These are phyloP conservation scores for Diaporthe batatas DNA, from an alignment of 2,329 filamentous ascomycete genomes.

Conservation along the genomic window DNA sequence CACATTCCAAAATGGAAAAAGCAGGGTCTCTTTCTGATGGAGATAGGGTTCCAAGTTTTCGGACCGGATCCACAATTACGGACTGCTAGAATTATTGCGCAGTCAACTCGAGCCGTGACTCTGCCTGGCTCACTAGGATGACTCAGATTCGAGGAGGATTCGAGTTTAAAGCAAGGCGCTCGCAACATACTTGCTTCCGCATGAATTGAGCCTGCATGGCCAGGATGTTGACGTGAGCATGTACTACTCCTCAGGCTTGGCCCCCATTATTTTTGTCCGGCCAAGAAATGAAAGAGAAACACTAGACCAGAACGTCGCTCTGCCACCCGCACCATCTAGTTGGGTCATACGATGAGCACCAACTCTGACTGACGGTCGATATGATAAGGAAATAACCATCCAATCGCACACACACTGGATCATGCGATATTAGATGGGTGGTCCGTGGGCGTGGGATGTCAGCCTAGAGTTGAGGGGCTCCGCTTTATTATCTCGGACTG, in stretches of 20 bases:
- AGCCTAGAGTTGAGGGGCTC: slow-evolving; percentile 18
- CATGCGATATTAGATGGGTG: background rate
- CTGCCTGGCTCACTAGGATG: background rate
- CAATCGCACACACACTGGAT: background rate
- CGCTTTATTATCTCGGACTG: slow-evolving; percentile 23
- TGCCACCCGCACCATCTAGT: background rate
- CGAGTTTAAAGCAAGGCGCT: background rate
- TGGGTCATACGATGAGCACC: background rate
- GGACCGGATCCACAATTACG: slow-evolving; percentile 5
- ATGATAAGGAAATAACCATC: background rate
- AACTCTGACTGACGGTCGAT: background rate
- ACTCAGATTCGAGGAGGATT: slow-evolving; percentile 7
- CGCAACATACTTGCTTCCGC: background rate
- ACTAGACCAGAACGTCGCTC: no score
- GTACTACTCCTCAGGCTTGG: background rate
- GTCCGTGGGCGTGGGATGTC: background rate
- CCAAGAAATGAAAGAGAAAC: background rate
- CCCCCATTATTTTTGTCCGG: background rate
- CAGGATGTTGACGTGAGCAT: slow-evolving; percentile 12
- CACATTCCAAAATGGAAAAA: background rate
- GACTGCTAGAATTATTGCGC: background rate
- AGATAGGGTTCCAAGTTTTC: background rate
- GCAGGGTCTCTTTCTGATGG: background rate
- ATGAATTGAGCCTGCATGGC: background rate
- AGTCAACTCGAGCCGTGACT: background rate